A percentile compares a stretch with the other conserved stretches of the same genome.
These are phyloP conservation scores for Suillus luteus DNA, from an alignment of 768 basidiomycete species.

Conservation along the genomic window DNA sequence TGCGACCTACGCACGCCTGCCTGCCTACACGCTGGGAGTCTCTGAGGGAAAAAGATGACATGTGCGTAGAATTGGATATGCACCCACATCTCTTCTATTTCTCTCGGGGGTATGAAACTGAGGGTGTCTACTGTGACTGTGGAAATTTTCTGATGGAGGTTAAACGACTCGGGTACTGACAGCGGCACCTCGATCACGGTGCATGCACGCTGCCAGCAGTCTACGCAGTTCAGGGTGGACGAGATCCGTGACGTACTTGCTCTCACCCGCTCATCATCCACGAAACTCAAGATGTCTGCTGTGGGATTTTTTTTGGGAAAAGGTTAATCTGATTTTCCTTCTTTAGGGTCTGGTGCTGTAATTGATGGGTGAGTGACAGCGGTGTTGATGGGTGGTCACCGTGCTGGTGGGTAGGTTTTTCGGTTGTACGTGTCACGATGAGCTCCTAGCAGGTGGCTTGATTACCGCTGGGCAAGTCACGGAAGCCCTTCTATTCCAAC, in stretches of 20 bases:
- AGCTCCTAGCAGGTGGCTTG: background rate
- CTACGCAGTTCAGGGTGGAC: background rate
- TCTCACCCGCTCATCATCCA: background rate
- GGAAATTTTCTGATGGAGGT: background rate
- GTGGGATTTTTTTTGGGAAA: background rate
- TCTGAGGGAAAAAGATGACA: background rate
- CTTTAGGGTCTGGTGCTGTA: background rate
- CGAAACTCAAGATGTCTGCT: background rate
- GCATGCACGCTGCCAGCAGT: background rate
- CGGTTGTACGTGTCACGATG: background rate
- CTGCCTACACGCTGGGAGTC: background rate
- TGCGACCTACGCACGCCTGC: background rate
- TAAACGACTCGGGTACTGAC: background rate
- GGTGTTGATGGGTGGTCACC: background rate
- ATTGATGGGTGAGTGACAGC: background rate
- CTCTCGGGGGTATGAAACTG: background rate
- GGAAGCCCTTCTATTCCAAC: background rate
- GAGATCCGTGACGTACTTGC: background rate
- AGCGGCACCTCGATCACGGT: background rate
- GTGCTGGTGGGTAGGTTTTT: background rate
- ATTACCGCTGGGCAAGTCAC: background rate
- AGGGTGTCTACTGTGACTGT: background rate
- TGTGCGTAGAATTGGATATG: background rate
- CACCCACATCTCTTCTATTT: background rate
- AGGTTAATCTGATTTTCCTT: conserved; percentile 3